Base-by-base conservation (phyloP, 352 stramenopile species). In the Globisporangium emineosum region DNA sequence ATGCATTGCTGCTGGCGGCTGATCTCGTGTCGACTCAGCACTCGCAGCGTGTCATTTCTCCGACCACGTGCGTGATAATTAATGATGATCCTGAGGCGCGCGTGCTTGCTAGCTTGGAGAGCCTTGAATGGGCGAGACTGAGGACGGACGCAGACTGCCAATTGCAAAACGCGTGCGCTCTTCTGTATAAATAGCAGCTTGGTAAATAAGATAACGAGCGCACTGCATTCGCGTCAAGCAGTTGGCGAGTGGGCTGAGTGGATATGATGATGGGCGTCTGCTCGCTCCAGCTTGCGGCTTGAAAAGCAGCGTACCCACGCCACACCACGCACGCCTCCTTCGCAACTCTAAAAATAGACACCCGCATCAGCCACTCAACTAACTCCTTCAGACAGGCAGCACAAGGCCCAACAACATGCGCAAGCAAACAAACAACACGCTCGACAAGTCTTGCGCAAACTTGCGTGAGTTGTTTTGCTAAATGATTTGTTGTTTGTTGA, bases 1-100 rank as follows among this genome's bases (percentile, higher is more conserved):
- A 47, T 79, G 74, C 74, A 82, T 82, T 27, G 9, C 40, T 45
- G 35, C 15, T 42, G 29, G 51, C 3, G 17, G 17, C 17, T 25
- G 15, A n/a, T 57, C 27, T 40, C n/a, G 29, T 57, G 52, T 57
- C 52, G 30, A 43, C 40, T 47, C n/a, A 42, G n/a, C 52, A 57
- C 29, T 33, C 27, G 52, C 52, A 43, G 29, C 19, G 30, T n/a
- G 30, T n/a, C 52, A 57, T 57, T 43, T 43, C 9, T 57, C 52
- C 50, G 50, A 40, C 50, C 27, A 27, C 2, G 50, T 23, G 50
- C 37, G 37, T 45, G 3, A n/a, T n/a, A n/a, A n/a, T n/a, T n/a
- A n/a, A 32, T 32, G 29, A 32, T 15, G 50, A 30, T 27, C n/a
- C n/a, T n/a, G n/a, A n/a, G n/a, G n/a, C n/a, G n/a, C n/a, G n/a